Conservation (phyloP, 495 filamentous ascomycete genomes). For the Parathielavia hyrcaniae region DNA sequence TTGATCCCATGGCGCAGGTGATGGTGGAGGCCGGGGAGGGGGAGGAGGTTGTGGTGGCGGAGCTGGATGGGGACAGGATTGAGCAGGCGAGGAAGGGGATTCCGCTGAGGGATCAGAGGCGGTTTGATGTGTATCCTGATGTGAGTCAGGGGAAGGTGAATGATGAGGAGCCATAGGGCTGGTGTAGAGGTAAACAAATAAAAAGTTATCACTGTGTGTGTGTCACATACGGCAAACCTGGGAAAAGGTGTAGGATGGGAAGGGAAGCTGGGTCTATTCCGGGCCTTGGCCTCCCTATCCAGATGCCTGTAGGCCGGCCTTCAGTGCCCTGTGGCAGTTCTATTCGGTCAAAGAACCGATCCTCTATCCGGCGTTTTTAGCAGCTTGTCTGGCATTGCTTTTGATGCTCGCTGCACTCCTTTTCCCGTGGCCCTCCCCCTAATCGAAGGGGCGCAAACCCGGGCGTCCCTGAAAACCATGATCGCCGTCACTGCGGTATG, state of each 20-base stretch:
- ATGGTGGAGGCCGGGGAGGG: constrained; percentile 65
- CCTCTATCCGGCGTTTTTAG: constrained; percentile 8
- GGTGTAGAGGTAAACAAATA: constrained; percentile 2
- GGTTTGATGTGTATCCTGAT: constrained; percentile 96
- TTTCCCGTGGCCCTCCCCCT: constrained; percentile 3
- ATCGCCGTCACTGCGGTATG: not conserved
- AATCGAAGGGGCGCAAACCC: not conserved
- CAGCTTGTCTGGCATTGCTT: constrained; percentile 4
- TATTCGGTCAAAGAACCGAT: not conserved
- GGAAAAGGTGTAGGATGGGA: not conserved
- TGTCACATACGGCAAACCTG: not conserved
- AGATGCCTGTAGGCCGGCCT: not conserved
- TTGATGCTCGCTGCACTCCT: constrained; percentile 11
- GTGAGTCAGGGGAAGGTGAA: constrained; percentile 51
- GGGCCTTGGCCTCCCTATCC: not conserved
- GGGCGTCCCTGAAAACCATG: not conserved
- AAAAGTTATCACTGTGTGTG: not conserved
- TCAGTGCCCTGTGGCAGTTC: constrained; percentile 5
- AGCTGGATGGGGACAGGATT: constrained; percentile 65
- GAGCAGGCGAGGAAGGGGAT: constrained; percentile 74
- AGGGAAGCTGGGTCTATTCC: constrained; percentile 10
- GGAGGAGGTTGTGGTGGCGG: constrained; percentile 71
- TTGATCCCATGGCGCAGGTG: constrained; percentile 82
- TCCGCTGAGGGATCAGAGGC: constrained; percentile 74
- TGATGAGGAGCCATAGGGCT: constrained; percentile 24